Conservation (phyloP, 495 filamentous ascomycete genomes). For the Penicillium ucsense region DNA sequence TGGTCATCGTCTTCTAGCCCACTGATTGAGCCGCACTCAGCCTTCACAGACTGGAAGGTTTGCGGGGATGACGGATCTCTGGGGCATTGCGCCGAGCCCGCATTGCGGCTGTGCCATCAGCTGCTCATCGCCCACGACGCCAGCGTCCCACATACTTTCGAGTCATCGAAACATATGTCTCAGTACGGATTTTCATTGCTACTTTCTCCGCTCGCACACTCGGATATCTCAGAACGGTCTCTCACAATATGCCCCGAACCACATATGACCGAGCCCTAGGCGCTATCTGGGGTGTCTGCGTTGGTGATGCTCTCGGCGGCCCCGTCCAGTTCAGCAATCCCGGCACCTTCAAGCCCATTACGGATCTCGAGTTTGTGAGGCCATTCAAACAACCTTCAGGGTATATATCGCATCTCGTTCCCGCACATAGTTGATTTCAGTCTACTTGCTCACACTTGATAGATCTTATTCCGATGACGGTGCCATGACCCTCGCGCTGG, state of each 20-base stretch:
- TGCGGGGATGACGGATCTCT: too few relatives aligned
- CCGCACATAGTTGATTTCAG: background rate
- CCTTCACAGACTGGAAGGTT: too few relatives aligned
- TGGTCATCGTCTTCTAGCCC: too few relatives aligned
- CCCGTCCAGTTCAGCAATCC: conserved; percentile 32
- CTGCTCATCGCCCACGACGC: too few relatives aligned
- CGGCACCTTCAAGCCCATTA: conserved; percentile 30
- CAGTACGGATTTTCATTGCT: too few relatives aligned
- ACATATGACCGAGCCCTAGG: conserved; percentile 20
- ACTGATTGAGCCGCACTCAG: too few relatives aligned
- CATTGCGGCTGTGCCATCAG: too few relatives aligned
- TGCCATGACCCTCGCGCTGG: conserved; percentile 38
- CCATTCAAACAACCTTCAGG: conserved; percentile 17
- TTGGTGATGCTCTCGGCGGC: conserved; percentile 40
- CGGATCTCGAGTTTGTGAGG: conserved; percentile 11
- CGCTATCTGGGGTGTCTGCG: conserved; percentile 36
- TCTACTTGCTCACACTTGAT: conserved; percentile 1
- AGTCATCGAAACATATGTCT: too few relatives aligned
- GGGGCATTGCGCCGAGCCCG: too few relatives aligned
- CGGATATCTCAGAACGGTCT: background rate
- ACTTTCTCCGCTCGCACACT: background rate
- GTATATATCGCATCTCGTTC: conserved; percentile 1
- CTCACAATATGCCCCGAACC: background rate
- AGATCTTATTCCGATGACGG: conserved; percentile 42
- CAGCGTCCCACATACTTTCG: too few relatives aligned